Base-by-base conservation (phyloP, 805 yeast genomes). In the Lipomyces yamadae region DNA sequence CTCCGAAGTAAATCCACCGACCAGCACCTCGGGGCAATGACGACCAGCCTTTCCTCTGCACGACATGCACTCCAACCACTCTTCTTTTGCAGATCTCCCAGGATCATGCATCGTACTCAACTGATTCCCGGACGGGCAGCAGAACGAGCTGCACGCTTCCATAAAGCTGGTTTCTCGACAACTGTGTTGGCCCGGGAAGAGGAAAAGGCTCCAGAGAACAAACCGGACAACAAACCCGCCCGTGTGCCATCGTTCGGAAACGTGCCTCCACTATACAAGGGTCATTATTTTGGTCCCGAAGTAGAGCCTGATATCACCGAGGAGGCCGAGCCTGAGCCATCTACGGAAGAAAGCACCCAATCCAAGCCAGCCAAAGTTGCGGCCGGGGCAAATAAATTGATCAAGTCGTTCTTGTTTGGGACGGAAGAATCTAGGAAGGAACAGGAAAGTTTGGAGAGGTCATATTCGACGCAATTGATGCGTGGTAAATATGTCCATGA, bases 401-500 rank as follows among this genome's bases (percentile, higher is more conserved):
- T 80, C 71, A 79, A 80, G 68, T 70, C 80, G 33, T 74, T 80
- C 58, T 70, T 80, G 62, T 80, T 76, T 64, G 82, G 82, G n/a
- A 75, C 79, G 4, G 73, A 74, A 34, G 70, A 75, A 53, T 75
- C 77, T 56, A 74, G 76, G 63, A 65, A 70, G 48, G 81, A 78
- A 65, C 78, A 74, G 45, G 75, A 74, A 60, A 73, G 74, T 57
- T 69, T 76, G 65, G 74, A 73, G 61, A 58, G 55, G 54, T 70
- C 73, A 10, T 71, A 64, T 60, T 68, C 71, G 35, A 37, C 52
- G 15, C 66, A 72, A 58, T 71, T 80, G 61, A 74, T 74, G 75
- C 74, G 82, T 8, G 83, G 82, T 54, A 77, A 79, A 68, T 78
- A 77, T 69, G 82, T 80, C 18, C 83, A 80, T 65, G 83, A 80